Evolutionary conservation across 1,284 basidiomycete genomes (phyloP).

Genomic region (Schizopora paradoxa): DNA sequence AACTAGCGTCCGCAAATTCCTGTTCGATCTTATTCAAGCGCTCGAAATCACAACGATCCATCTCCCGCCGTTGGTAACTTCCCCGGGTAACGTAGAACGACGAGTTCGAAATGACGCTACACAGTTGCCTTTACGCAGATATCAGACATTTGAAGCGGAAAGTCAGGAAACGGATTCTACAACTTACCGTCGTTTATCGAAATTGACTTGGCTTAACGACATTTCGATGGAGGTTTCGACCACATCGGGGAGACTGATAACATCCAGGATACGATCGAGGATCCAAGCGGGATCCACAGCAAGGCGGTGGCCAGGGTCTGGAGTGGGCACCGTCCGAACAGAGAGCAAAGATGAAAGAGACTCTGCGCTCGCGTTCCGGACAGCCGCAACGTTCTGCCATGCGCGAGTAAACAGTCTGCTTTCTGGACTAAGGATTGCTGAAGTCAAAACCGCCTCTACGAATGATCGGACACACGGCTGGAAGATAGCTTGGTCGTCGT

Average conservation of each 20-base stretch:
- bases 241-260: conserved; percentile 69
- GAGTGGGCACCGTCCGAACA: conserved; percentile 39
- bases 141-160: conserved; percentile 5
- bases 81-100: conserved; percentile 39
- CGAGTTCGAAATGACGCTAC: conserved; percentile 54
- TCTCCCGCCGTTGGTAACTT: conserved; percentile 44
- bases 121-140: conserved; percentile 47
- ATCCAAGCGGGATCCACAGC: conserved; percentile 77
- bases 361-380: conserved; percentile 55
- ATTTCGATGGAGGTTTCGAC: conserved; percentile 49
- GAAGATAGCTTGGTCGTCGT: conserved; percentile 29
- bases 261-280: conserved; percentile 70
- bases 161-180: conserved; percentile 2
- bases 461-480: conserved; percentile 68
- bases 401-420: conserved; percentile 65
- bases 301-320: conserved; percentile 45
- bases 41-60: conserved; percentile 63
- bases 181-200: conserved; percentile 71
- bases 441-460: conserved; percentile 65
- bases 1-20: conserved; percentile 50
- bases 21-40: conserved; percentile 69
- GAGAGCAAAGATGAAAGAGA: conserved; percentile 52
- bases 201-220: conserved; percentile 57
- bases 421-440: conserved; percentile 68
- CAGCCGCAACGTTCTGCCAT: conserved; percentile 64